Evolutionary conservation across 306 rosid species (phyloP).

Genomic region (Cicer chorassanicum): DNA sequence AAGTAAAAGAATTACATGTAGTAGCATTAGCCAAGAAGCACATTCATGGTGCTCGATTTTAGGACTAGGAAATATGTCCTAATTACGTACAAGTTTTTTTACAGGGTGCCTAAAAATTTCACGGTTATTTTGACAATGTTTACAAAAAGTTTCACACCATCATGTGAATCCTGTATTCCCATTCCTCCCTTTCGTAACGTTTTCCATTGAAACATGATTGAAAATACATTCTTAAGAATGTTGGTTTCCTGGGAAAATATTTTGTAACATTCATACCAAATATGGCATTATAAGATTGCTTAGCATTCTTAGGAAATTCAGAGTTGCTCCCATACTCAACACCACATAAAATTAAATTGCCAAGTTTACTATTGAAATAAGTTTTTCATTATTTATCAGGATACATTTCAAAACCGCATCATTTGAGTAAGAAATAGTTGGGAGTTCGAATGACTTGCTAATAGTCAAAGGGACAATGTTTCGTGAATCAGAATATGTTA

Average conservation of each 20-base stretch:
- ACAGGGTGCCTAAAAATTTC: too few species aligned
- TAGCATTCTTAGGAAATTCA: neutral
- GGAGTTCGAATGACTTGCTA: slow-evolving; percentile 6
- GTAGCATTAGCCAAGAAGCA: slow-evolving; percentile 33
- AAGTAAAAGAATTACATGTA: neutral
- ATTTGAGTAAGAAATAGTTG: neutral
- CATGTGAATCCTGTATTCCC: too few species aligned
- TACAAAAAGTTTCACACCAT: too few species aligned
- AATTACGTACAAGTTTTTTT: neutral
- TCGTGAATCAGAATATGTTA: neutral
- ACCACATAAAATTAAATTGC: slow-evolving; percentile 13
- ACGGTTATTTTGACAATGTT: too few species aligned
- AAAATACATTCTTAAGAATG: neutral
- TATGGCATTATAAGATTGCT: neutral
- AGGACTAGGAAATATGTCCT: neutral
- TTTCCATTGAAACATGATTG: neutral
- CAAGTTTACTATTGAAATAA: slow-evolving; percentile 1
- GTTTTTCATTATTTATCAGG: neutral
- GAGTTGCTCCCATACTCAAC: neutral
- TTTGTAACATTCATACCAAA: neutral
- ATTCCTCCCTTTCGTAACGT: too few species aligned
- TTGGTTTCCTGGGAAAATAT: neutral
- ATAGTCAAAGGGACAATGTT: neutral
- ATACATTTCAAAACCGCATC: neutral
- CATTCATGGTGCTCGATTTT: slow-evolving; percentile 18